Evolutionary conservation across 1,284 basidiomycete species (phyloP), one percentile per base, ranked within the genome.

Genomic region (Phellopilus nigrolimitatus): DNA sequence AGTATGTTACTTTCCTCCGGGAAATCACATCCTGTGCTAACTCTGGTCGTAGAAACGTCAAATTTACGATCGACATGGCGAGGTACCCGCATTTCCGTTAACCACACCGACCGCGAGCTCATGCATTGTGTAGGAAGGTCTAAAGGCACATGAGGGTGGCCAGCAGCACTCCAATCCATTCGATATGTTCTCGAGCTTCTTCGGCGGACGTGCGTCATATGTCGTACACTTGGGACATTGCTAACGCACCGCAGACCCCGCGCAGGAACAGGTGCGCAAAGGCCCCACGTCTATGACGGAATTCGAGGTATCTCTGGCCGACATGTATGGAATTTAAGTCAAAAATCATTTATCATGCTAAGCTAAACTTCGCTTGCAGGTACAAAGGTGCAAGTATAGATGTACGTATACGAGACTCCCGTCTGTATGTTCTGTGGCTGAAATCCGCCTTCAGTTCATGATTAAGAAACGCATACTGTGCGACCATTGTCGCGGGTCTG

Each of bases 31-130:
- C 1, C 30, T 33, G 34, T 44, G 56, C 33, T 51, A 37, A 41
- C 45, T 37, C 42, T 30, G 12, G 27, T 43, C 36, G 4, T 60
- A 95, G 87, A 93, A 91, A 82, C 84, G 89, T 21, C 76, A 81
- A 68, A 91, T 95, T 57, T 97, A 97, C 68, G 94, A 97, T 65
- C 78, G 84, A 52, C 84, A 91, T 69, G 94, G 94, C 57, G 91
- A 95, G 71, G 86, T 85, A 51, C 56, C 12, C 70, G 6, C 21
- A 15, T 49, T 28, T 31, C 27, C 25, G 31, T 30, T 13, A 15
- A n/a, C 7, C 22, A 28, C 13, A 4, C 37, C 28, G 19, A 40
- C 44, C 33, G 47, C 49, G 43, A 22, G 51, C 25, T n/a, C 19
- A 51, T 36, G 42, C 13, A 9, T 43, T 51, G 51, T 43, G 49